A percentile compares a stretch with the other conserved stretches of the same genome.
phyloP scores from a whole-genome alignment of 805 yeast genomes.

The Barnettozyma wickerhamii region DNA sequence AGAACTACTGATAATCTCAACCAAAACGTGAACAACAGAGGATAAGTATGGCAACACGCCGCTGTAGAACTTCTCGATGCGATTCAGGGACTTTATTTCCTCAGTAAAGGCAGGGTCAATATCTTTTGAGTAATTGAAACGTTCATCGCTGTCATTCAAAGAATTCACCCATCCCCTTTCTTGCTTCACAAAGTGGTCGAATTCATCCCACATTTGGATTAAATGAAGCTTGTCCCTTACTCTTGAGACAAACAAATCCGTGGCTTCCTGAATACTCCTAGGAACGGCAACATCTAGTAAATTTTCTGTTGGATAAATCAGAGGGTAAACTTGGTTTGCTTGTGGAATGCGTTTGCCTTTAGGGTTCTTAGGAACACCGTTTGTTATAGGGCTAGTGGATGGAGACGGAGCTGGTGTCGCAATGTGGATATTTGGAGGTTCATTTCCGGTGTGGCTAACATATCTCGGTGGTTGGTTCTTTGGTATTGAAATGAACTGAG shows the following conservation, averaged over 20 bases:
- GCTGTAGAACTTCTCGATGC: slow-evolving; percentile 60
- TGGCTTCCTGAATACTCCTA: slow-evolving; percentile 73
- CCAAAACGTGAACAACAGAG: slow-evolving; percentile 58
- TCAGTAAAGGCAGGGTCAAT: slow-evolving; percentile 19
- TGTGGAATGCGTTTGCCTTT: slow-evolving; percentile 53
- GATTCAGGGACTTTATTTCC: slow-evolving; percentile 39
- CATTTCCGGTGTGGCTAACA: slow-evolving; percentile 37
- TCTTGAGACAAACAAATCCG: slow-evolving; percentile 56
- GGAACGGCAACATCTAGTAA: slow-evolving; percentile 43
- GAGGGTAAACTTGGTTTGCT: slow-evolving; percentile 63
- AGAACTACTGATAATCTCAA: slow-evolving; percentile 51
- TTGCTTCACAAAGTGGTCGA: slow-evolving; percentile 64
- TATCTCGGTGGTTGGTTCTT: slow-evolving; percentile 42
- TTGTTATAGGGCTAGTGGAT: slow-evolving; percentile 44
- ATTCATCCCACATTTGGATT: slow-evolving; percentile 66
- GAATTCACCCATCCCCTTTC: slow-evolving; percentile 57
- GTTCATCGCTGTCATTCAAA: slow-evolving; percentile 16
- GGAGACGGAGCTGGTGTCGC: slow-evolving; percentile 93
- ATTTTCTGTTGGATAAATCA: slow-evolving; percentile 51
- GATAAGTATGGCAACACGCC: slow-evolving; percentile 50
- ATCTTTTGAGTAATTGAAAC: slow-evolving; percentile 28
- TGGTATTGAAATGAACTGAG: slow-evolving; percentile 57
- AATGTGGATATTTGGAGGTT: slow-evolving; percentile 57
- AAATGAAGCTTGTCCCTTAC: slow-evolving; percentile 64
- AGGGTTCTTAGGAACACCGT: slow-evolving; percentile 14